Base-by-base conservation (phyloP, 257 asterid species). In the Leptodermis oblonga region DNA sequence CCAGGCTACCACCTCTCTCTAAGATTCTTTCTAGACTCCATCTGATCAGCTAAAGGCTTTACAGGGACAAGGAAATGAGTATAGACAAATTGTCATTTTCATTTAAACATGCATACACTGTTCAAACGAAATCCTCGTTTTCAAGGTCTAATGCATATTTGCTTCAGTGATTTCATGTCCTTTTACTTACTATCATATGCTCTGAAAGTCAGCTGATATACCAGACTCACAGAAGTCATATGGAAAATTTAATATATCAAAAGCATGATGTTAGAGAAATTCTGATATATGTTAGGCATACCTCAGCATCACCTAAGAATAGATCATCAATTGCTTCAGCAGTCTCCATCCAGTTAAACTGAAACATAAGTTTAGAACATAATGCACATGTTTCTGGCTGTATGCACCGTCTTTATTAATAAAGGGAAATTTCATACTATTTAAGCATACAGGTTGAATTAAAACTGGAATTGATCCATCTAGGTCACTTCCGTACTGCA, bases 281-380 rank as follows among this genome's bases (percentile, higher is more conserved):
- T 22, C 10, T 23, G n/a, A 14, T 43, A 46, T 17, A 26, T 4
- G 20, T 28, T 22, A n/a, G 66, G 65, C 26, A 70, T 76, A 88
- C 96, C 96, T 89, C 96, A 25, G 94, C 96, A 83, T 89, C 96
- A 25, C 96, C 96, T 22, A 89, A 88, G 75, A 89, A 89, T 48
- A 89, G 75, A 69, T 89, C 92, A n/a, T 85, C 96, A 72, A 85
- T 83, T 79, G 82, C 96, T 82, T 89, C 96, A 75, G 96, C 96
- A 18, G 81, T 87, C 62, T 85, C 94, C 87, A 89, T 59, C 96
- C 96, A 86, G 77, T 82, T 83, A 70, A 84, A 41, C 93, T 89
- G 86, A 68, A 52, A 71, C 33, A 31, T 12, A 62, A 64, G 64
- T 49, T 45, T 22, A 58, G 34, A 42, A 41, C 31, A 67, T 74